Conservation (phyloP, 495 filamentous ascomycete genomes). For the Hypoxylon rickii region DNA sequence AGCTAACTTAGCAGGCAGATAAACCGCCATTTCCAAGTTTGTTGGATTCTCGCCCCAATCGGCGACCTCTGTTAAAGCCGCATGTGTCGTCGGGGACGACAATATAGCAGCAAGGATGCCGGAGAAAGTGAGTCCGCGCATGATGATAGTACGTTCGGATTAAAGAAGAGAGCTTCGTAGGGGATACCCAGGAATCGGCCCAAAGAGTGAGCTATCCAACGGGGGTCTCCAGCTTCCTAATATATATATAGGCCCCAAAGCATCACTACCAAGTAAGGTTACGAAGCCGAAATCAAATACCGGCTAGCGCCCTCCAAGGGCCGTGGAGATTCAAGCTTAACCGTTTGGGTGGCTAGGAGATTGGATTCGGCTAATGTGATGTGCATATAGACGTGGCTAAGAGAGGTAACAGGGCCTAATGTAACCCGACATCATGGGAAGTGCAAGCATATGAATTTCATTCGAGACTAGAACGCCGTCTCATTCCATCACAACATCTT, state of each 20-base stretch:
- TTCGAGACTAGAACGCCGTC: no score
- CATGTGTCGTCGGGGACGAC: slow-evolving; percentile 10
- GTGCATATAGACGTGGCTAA: slow-evolving; percentile 15
- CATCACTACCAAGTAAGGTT: neutral
- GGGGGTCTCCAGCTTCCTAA: neutral
- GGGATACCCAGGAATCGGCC: neutral
- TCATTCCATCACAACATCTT: neutral
- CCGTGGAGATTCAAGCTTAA: neutral
- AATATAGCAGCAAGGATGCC: slow-evolving; percentile 11
- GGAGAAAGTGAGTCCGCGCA: slow-evolving; percentile 3
- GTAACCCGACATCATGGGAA: slow-evolving; percentile 11
- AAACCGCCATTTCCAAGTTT: slow-evolving; percentile 45
- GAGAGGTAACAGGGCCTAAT: slow-evolving; percentile 11
- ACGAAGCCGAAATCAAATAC: slow-evolving; percentile 7
- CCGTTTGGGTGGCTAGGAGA: slow-evolving; percentile 10
- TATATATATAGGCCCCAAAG: slow-evolving; percentile 7
- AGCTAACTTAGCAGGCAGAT: slow-evolving; percentile 42
- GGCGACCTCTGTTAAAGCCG: slow-evolving; percentile 23
- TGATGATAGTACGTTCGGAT: neutral
- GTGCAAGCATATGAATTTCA: no score
- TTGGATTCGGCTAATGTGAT: slow-evolving; percentile 25
- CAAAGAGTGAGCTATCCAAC: neutral
- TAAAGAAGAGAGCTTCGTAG: neutral
- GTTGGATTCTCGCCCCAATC: slow-evolving; percentile 48
- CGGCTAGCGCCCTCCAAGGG: neutral